phyloP scores from a whole-genome alignment of 2,329 filamentous ascomycete genomes.

The Zelopaecilomyces penicillatus region DNA sequence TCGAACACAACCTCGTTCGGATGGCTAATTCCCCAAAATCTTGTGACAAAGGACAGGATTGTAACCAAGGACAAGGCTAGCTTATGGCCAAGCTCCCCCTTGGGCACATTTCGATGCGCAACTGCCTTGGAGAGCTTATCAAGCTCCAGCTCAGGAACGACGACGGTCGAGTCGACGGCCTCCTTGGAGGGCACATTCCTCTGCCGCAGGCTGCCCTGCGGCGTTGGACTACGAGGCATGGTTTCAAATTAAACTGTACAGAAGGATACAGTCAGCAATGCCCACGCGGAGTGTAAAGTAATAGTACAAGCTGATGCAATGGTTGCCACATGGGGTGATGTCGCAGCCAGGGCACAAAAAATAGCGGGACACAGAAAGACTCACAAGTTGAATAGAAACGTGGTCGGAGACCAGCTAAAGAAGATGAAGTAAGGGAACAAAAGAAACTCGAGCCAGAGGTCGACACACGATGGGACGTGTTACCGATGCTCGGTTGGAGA shows the following conservation, averaged over 20 bases:
- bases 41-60: constrained; percentile 73
- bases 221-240: constrained; percentile 42
- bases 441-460: constrained; percentile 6
- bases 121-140: constrained; percentile 39
- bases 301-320: constrained; percentile 1
- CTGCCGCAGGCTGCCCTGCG: constrained; percentile 52
- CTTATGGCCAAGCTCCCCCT: constrained; percentile 76
- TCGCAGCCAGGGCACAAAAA: neutral
- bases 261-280: constrained; percentile 12
- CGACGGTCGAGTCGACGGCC: constrained; percentile 26
- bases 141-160: constrained; percentile 38
- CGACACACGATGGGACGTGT: constrained; percentile 1
- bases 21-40: constrained; percentile 94
- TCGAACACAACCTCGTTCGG: constrained; percentile 97
- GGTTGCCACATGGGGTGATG: neutral
- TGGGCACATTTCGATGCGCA: constrained; percentile 25
- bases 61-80: constrained; percentile 71
- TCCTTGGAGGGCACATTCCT: constrained; percentile 47
- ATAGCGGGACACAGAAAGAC: constrained; percentile 7
- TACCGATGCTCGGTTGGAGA: constrained; percentile 6
- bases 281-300: neutral
- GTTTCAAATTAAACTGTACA: constrained; percentile 13
- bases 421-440: constrained; percentile 9
- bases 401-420: constrained; percentile 5
- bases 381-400: constrained; percentile 9